Evolutionary conservation across 2,329 filamentous ascomycete genomes (phyloP).

Genomic region (Alternaria sp.): DNA sequence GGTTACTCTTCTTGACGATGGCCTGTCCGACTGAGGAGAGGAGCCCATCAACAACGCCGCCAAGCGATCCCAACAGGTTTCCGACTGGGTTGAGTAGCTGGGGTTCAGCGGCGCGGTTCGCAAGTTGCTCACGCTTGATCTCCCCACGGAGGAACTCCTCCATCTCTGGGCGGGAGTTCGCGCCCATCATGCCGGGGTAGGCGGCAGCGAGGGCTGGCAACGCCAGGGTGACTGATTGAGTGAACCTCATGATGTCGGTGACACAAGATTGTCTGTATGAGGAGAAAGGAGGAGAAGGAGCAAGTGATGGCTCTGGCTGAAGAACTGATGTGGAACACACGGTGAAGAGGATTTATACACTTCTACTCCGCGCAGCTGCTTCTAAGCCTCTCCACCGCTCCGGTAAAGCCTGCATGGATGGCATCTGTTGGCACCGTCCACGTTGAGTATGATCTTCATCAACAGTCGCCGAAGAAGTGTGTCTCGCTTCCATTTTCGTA

Average conservation of each 20-base stretch:
- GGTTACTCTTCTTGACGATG: constrained; percentile 21
- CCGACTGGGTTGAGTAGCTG: constrained; percentile 14
- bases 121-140: constrained; percentile 14
- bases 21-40: constrained; percentile 25
- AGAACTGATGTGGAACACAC: not conserved
- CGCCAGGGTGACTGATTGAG: constrained; percentile 11
- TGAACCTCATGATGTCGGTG: constrained; percentile 19
- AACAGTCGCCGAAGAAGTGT: not conserved
- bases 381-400: not conserved
- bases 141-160: constrained; percentile 15
- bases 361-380: not conserved
- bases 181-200: constrained; percentile 25
- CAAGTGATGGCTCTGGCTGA: not conserved
- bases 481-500: not conserved
- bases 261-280: not conserved
- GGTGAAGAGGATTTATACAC: not conserved
- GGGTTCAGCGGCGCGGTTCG: constrained; percentile 10
- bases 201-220: constrained; percentile 20
- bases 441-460: constrained; percentile 2
- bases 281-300: not conserved
- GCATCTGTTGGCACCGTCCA: not conserved
- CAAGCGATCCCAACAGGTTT: constrained; percentile 11
- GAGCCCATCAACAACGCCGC: constrained; percentile 18
- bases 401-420: not conserved
- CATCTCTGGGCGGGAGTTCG: constrained; percentile 16